These are phyloP conservation scores for Zymoseptoria pseudotritici DNA, from an alignment of 2,329 filamentous ascomycete genomes.

Conservation along the genomic window DNA sequence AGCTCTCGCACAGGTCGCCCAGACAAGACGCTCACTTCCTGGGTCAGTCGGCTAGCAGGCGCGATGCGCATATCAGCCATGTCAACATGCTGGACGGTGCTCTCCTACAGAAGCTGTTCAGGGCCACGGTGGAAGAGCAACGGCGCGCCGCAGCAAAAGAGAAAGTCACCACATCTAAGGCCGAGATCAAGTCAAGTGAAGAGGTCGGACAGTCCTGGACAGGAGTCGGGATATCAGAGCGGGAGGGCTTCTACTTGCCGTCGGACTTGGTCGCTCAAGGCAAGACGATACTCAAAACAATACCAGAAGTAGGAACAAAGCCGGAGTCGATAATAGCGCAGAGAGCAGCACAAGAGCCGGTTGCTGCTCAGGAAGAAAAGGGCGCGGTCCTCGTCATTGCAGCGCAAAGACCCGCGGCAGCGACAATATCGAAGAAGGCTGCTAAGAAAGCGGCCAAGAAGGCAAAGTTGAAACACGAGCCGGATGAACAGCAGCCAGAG, in stretches of 20 bases:
- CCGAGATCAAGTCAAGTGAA: not conserved
- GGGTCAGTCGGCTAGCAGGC: not conserved
- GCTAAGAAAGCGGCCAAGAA: not conserved
- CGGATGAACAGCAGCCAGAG: not conserved
- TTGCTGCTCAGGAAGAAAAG: not conserved
- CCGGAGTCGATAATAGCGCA: not conserved
- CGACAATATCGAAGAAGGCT: not conserved
- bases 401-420: not conserved
- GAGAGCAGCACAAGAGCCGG: not conserved
- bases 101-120: constrained; percentile 13
- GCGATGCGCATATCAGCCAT: not conserved
- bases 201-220: not conserved
- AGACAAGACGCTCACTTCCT: not conserved
- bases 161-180: not conserved
- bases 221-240: not conserved
- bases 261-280: not conserved
- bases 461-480: not conserved
- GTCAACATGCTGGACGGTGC: constrained; percentile 10
- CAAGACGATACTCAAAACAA: not conserved
- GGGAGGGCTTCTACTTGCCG: constrained; percentile 1
- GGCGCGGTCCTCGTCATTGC: not conserved
- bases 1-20: not conserved
- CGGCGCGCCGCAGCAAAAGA: not conserved
- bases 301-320: not conserved
- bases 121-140: constrained; percentile 17